Evolutionary conservation across 2,329 filamentous ascomycete genomes (phyloP), one percentile per base, ranked within the genome.

Genomic region (Calonectria hongkongensis): DNA sequence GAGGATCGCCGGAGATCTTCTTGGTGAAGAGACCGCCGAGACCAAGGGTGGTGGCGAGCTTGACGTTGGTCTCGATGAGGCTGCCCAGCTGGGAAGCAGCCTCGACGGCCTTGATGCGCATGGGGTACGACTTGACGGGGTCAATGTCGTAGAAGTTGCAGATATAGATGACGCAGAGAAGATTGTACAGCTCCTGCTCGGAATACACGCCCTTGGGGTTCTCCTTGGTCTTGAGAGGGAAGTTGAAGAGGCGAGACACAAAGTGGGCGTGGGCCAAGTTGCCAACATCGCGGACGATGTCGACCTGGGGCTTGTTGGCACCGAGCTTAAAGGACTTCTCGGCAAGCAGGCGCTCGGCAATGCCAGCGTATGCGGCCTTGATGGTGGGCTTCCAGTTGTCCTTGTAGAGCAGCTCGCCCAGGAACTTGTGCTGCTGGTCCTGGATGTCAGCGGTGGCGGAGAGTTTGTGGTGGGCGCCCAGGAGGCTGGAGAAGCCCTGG

Each of bases 241-340:
- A 84, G 62, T 91, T 90, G 80, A 94, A 93, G 27, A 88, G 86
- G 5, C 89, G 88, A 2, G 92, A 86, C 0, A 89, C 91, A 48
- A 94, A 94, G 76, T 91, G 87, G 4, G 92, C 90, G 7, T 93
- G 92, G 0, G 88, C 89, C 30, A 94, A 83, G 79, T 95, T 95
- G 30, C 90, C 92, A 1, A 95, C 89, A 68, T 94, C 92, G 28
- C 92, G 89, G 12, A 94, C 86, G 4, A 96, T 87, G 77, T 97
- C 94, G 48, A 95, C 89, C 80, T 94, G 92, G 4, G 87, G 89
- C 68, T 77, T 80, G 0, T 82, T 84, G 33, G 78, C 84, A 30
- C 78, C 83, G 2, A 96, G 87, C 70, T 87, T 89, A 82, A 91
- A 94, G 51, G 90, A 90, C 81, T 94, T 94, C 33, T 91, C 87